These are phyloP conservation scores for Psophocarpus tetragonolobus DNA, from an alignment of 306 rosid species.

Conservation along the genomic window DNA sequence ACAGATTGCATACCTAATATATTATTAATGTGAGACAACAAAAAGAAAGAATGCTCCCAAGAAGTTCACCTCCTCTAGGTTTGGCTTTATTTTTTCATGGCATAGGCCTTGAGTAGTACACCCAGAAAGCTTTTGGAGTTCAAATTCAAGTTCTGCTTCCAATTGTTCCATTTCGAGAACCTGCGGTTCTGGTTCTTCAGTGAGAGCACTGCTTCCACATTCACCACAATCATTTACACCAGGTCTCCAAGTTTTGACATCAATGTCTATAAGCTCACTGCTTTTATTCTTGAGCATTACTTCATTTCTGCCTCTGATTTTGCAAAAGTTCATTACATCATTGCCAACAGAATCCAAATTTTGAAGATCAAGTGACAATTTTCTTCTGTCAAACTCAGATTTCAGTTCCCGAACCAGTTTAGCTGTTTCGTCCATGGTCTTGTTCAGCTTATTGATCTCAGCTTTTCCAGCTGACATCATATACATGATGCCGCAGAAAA, in stretches of 20 bases:
- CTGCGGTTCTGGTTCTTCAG: conserved; percentile 61
- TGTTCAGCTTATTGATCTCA: conserved; percentile 59
- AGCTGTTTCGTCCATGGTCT: conserved; percentile 55
- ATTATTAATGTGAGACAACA: background rate
- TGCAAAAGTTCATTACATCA: conserved; percentile 20
- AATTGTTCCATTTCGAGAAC: conserved; percentile 59
- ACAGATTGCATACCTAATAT: background rate
- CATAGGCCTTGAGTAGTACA: conserved; percentile 44
- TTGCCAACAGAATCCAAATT: conserved; percentile 33
- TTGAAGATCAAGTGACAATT: conserved; percentile 36
- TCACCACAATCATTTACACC: conserved; percentile 46
- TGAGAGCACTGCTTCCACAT: conserved; percentile 67
- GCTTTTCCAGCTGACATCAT: conserved; percentile 72
- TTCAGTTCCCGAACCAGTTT: conserved; percentile 59
- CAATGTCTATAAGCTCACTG: conserved; percentile 13
- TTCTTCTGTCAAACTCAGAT: conserved; percentile 56
- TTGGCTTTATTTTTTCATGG: conserved; percentile 34
- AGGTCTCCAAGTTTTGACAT: conserved; percentile 29
- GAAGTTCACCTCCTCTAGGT: conserved; percentile 51
- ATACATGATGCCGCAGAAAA: conserved; percentile 66
- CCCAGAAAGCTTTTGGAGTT: conserved; percentile 72
- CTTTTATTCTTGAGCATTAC: conserved; percentile 32
- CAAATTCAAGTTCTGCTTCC: conserved; percentile 78
- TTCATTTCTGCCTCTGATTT: conserved; percentile 25
- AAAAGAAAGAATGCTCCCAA: background rate